These are phyloP conservation scores for Aspergillus tanneri DNA, from an alignment of 2,329 filamentous ascomycete genomes.

Conservation along the genomic window DNA sequence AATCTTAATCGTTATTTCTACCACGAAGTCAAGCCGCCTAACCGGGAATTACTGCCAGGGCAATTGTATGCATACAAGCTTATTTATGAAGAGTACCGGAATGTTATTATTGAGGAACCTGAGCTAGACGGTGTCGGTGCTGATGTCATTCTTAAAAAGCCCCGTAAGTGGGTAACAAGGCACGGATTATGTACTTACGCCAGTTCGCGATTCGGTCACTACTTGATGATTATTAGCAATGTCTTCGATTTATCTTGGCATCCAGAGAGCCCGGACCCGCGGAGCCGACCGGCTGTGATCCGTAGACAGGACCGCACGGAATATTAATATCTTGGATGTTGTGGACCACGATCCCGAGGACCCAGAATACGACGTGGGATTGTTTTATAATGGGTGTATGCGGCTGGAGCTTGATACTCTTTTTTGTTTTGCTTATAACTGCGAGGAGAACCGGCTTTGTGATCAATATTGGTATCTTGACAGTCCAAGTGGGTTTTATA, in stretches of 20 bases:
- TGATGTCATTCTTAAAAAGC: neutral
- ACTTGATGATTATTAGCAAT: neutral
- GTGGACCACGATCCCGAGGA: no score
- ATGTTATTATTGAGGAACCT: neutral
- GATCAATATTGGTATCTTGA: neutral
- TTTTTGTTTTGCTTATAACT: neutral
- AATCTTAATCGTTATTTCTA: neutral
- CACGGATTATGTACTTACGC: neutral
- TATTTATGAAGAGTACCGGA: neutral
- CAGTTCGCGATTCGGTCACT: neutral
- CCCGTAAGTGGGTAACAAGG: neutral
- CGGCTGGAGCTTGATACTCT: neutral
- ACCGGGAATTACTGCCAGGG: no score
- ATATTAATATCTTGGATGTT: neutral
- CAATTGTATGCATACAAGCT: neutral
- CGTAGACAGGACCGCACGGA: neutral
- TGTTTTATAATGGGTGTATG: no score
- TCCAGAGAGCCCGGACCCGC: no score
- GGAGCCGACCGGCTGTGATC: no score
- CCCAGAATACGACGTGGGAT: neutral
- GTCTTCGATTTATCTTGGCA: neutral
- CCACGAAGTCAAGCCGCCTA: neutral
- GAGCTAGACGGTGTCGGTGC: neutral
- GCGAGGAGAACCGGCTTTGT: neutral
- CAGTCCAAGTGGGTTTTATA: neutral